A percentile compares a stretch with the other conserved stretches of the same genome.
Evolutionary conservation across 192 early-diverging fungal species (phyloP).

Genomic region (Umbelopsis isabellina): DNA sequence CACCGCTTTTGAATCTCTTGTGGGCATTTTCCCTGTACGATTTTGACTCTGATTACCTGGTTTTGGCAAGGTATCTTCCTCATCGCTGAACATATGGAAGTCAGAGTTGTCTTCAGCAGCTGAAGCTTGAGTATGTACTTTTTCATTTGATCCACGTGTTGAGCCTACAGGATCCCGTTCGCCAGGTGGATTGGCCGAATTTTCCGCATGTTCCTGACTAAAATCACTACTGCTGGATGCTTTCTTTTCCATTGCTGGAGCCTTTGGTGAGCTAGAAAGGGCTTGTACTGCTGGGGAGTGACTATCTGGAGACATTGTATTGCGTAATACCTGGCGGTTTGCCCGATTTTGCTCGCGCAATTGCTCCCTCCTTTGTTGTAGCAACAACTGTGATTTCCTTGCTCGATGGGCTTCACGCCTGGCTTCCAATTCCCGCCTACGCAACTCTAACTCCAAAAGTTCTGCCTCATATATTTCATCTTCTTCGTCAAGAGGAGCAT

Average conservation of each 20-base stretch:
- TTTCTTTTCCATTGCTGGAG: background rate
- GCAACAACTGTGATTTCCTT: slow-evolving; percentile 15
- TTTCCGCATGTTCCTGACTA: too few relatives aligned
- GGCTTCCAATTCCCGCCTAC: slow-evolving; percentile 1
- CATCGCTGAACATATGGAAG: slow-evolving; percentile 7
- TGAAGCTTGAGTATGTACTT: background rate
- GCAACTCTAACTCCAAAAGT: slow-evolving; percentile 6
- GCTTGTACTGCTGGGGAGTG: background rate
- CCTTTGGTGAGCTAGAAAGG: background rate
- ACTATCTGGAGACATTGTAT: background rate
- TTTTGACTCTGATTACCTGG: too few relatives aligned
- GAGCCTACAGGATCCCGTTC: too few relatives aligned
- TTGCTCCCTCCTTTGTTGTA: slow-evolving; percentile 6
- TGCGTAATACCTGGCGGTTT: background rate
- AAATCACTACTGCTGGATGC: background rate
- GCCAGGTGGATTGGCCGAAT: too few relatives aligned
- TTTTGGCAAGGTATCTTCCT: background rate
- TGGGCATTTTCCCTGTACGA: background rate
- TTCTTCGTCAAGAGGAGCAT: background rate
- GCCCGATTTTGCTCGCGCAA: background rate
- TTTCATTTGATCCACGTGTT: too few relatives aligned
- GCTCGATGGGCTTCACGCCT: slow-evolving; percentile 9
- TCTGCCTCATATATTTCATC: slow-evolving; percentile 11
- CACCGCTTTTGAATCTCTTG: background rate
- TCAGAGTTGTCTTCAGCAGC: background rate